Conservation (phyloP, 345 rosid genomes). For the Citrus glauca region DNA sequence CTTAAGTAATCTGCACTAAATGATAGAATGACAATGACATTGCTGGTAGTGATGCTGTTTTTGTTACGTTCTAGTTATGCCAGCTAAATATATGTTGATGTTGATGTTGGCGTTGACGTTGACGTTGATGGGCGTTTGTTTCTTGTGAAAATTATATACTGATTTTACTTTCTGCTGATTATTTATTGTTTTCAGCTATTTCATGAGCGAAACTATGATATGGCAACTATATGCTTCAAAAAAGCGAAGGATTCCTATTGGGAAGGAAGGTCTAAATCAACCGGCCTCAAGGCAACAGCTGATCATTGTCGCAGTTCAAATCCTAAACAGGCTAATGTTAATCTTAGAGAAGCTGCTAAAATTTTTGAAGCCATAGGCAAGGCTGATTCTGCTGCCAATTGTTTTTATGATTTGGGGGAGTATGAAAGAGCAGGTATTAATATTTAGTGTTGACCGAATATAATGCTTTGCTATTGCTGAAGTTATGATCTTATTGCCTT, state of each 20-base stretch:
- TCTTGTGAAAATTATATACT: not conserved
- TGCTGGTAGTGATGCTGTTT: not conserved
- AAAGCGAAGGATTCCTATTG: slow-evolving; percentile 38
- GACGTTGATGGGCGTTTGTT: not conserved
- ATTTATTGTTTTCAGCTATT: slow-evolving; percentile 34
- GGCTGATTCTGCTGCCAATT: slow-evolving; percentile 41
- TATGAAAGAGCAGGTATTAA: slow-evolving; percentile 37
- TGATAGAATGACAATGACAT: not conserved
- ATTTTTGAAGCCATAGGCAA: slow-evolving; percentile 42
- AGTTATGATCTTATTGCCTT: not conserved
- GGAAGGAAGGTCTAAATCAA: slow-evolving; percentile 40
- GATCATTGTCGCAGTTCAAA: slow-evolving; percentile 28
- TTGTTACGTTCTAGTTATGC: not conserved
- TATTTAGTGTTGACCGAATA: not conserved
- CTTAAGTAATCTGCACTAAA: not conserved
- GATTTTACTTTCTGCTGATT: not conserved
- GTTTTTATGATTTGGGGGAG: slow-evolving; percentile 34
- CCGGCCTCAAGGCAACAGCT: slow-evolving; percentile 37
- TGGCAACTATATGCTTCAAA: slow-evolving; percentile 49
- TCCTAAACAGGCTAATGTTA: slow-evolving; percentile 27
- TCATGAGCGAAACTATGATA: slow-evolving; percentile 32
- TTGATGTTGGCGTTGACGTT: not conserved
- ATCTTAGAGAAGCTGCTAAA: slow-evolving; percentile 45
- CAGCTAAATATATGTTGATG: not conserved
- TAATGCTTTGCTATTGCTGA: not conserved